phyloP scores from a whole-genome alignment of 2,329 filamentous ascomycete species.

The Aspergillus quadricinctus region DNA sequence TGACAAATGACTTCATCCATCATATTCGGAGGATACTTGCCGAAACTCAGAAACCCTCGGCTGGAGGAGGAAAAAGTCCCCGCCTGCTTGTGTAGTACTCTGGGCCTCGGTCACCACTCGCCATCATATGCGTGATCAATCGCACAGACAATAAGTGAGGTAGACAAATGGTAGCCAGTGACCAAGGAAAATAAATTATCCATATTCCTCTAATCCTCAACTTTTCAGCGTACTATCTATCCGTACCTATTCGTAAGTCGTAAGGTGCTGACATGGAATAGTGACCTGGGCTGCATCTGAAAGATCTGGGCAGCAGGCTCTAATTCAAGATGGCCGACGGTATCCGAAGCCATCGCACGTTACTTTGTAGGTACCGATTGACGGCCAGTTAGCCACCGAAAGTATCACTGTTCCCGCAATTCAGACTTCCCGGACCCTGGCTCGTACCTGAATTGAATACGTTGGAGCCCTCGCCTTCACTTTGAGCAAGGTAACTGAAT shows the following conservation, averaged over 20 bases:
- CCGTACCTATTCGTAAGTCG: neutral
- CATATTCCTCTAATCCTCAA: too few species aligned
- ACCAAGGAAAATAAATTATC: neutral
- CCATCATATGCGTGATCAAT: neutral
- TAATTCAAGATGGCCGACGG: neutral
- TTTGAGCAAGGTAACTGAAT: neutral
- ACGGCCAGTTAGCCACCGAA: neutral
- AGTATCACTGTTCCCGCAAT: neutral
- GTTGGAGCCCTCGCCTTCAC: neutral
- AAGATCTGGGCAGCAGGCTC: neutral
- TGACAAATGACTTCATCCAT: neutral
- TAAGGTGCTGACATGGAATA: neutral
- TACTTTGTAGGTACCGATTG: neutral
- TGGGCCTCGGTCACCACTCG: neutral
- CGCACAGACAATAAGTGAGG: neutral
- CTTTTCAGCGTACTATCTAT: neutral
- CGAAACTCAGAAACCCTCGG: neutral
- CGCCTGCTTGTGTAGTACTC: neutral
- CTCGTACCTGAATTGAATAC: neutral
- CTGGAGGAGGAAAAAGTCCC: neutral
- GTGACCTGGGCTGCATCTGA: neutral
- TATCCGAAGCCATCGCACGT: neutral
- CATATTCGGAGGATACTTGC: neutral
- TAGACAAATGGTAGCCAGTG: neutral
- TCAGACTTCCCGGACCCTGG: neutral